Base-by-base conservation (phyloP, 2,329 filamentous ascomycete species). In the Tolypocladium endophyticum region DNA sequence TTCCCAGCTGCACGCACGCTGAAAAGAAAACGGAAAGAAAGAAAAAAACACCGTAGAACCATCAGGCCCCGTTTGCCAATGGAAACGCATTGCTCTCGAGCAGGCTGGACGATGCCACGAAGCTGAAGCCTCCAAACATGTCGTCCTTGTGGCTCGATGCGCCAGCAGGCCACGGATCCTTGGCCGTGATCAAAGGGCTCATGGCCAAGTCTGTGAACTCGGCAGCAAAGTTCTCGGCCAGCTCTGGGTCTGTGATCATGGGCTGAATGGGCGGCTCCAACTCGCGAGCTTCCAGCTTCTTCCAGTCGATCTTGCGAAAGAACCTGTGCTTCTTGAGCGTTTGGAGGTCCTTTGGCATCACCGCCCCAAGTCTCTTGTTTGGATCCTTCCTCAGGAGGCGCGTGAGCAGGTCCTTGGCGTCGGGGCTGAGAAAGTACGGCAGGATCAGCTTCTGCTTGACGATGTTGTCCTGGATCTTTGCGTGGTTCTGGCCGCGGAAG, bases 271-370 rank as follows among this genome's bases (percentile, higher is more conserved):
- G 94, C 1, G 94, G 89, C 66, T 90, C 87, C 55, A 96, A 66
- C 73, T 97, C 90, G 41, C 93, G 84, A 35, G 84, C 85, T 63
- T 89, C 91, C 18, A 99, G 82, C 67, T 87, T 88, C 75, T 86
- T 87, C 94, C 94, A 99, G 76, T 99, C 87, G 69, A 99, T 95
- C 77, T 91, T 94, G 70, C 90, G 86, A 83, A 99, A 99, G 80
- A 99, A 99, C 12, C 94, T 86, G 71, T 99, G 94, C 63, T 87
- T 87, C 80, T 96, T 96, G 76, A 99, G 89, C 0, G 81, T 87
- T 59, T 84, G 80, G 56, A 99, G 77, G 65, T 99, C 94, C 74
- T 92, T 93, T 52, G 89, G 88, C 86, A 95, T 96, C 71, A 89
- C 87, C 61, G 86, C 85, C 4, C 94, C 94, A 0, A 99, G 84